Conservation (phyloP, 1,139 yeast species). For the Sugiyamaella japonica region DNA sequence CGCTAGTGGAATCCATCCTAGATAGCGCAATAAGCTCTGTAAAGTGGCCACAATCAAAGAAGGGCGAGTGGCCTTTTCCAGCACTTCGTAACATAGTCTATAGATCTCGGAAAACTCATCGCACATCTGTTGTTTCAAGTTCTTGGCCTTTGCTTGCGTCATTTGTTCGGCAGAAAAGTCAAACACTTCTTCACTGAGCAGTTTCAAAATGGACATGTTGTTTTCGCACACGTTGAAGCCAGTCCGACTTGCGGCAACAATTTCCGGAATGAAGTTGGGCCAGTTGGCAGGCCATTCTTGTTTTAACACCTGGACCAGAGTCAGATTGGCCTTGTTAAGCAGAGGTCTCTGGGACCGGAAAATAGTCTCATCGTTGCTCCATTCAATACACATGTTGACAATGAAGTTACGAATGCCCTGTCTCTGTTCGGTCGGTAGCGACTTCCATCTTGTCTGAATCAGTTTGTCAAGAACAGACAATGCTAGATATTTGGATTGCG, state of each 20-base stretch:
- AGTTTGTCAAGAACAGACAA: conserved; percentile 84
- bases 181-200: conserved; percentile 92
- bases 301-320: conserved; percentile 88
- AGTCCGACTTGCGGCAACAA: conserved; percentile 79
- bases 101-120: conserved; percentile 92
- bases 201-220: conserved; percentile 87
- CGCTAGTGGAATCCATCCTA: conserved; percentile 92
- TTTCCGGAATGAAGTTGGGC: conserved; percentile 96
- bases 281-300: conserved; percentile 99
- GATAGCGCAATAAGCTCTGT: conserved; percentile 76
- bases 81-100: conserved; percentile 86
- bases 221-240: conserved; percentile 95
- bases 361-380: conserved; percentile 82
- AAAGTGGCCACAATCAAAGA: conserved; percentile 83
- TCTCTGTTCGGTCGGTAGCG: conserved; percentile 78
- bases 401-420: conserved; percentile 87
- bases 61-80: conserved; percentile 83
- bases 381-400: conserved; percentile 87
- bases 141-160: conserved; percentile 91
- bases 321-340: conserved; percentile 89
- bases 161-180: conserved; percentile 92
- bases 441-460: conserved; percentile 91
- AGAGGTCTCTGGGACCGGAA: conserved; percentile 77
- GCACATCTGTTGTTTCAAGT: conserved; percentile 78
- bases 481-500: conserved; percentile 90